Evolutionary conservation across 108 stramenopile species (phyloP).

Genomic region (Skeletonema marinoi): DNA sequence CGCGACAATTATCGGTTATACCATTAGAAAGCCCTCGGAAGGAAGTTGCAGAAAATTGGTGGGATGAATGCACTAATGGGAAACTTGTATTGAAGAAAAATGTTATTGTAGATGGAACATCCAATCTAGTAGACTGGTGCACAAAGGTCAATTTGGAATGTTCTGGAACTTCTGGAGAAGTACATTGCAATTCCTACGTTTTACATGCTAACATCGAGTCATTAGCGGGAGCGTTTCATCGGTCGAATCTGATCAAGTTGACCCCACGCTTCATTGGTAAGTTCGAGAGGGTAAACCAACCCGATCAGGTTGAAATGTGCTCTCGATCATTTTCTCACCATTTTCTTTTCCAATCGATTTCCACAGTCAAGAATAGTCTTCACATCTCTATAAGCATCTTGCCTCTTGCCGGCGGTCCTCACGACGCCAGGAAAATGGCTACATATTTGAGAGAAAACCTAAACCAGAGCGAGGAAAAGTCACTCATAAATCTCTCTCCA

Average conservation of each 20-base stretch:
- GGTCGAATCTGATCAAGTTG: conserved; percentile 26
- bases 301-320: background rate
- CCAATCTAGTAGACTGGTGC: conserved; percentile 14
- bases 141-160: conserved; percentile 16
- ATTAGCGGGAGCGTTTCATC: conserved; percentile 29
- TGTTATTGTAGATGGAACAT: background rate
- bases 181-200: conserved; percentile 10
- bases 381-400: conserved; percentile 34
- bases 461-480: conserved; percentile 4
- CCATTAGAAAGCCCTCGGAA: conserved; percentile 25
- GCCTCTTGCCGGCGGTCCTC: conserved; percentile 16
- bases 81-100: conserved; percentile 23
- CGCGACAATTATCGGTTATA: conserved; percentile 21
- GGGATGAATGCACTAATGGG: conserved; percentile 29
- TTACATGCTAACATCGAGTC: conserved; percentile 24
- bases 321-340: background rate
- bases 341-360: background rate
- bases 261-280: conserved; percentile 28
- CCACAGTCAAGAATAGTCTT: conserved; percentile 25
- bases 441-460: conserved; percentile 10
- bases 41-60: conserved; percentile 11
- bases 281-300: background rate
- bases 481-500: conserved; percentile 6
- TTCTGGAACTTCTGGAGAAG: conserved; percentile 12
- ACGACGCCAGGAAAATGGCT: conserved; percentile 18